Percentiles rank a stretch among this genome's conserved stretches.
These are phyloP conservation scores for Malus fusca DNA, from an alignment of 306 rosid genomes.

Conservation along the genomic window DNA sequence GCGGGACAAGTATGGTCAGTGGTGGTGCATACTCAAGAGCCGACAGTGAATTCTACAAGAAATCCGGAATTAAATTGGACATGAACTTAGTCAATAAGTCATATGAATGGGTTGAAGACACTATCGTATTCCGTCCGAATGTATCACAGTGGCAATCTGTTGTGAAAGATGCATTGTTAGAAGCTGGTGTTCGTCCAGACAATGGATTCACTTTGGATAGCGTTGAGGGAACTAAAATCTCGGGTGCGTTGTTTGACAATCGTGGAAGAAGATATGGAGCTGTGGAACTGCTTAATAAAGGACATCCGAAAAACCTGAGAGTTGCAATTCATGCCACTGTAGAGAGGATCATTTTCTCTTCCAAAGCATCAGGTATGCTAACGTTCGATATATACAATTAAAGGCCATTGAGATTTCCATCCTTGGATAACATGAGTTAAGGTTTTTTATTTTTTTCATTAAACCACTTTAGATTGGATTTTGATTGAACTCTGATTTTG, in stretches of 20 bases:
- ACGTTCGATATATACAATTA: too few relatives aligned
- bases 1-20: conserved; percentile 27
- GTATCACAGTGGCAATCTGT: neutral
- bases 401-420: too few relatives aligned
- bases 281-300: conserved; percentile 19
- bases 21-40: conserved; percentile 14
- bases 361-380: too few relatives aligned
- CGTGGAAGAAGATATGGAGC: conserved; percentile 20
- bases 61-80: conserved; percentile 18
- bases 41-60: neutral
- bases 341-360: too few relatives aligned
- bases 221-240: conserved; percentile 4
- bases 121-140: neutral
- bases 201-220: conserved; percentile 14
- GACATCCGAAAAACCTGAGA: neutral
- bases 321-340: too few relatives aligned
- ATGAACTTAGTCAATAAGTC: conserved; percentile 9
- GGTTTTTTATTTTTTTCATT: too few relatives aligned
- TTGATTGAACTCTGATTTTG: too few relatives aligned
- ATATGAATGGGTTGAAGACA: conserved; percentile 20
- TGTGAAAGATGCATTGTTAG: conserved; percentile 4
- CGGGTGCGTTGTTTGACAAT: conserved; percentile 7
- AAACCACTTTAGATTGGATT: too few relatives aligned
- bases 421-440: too few relatives aligned
- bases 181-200: conserved; percentile 3